phyloP scores from a whole-genome alignment of 2,329 filamentous ascomycete species.

The Hirsutella rhossiliensis region DNA sequence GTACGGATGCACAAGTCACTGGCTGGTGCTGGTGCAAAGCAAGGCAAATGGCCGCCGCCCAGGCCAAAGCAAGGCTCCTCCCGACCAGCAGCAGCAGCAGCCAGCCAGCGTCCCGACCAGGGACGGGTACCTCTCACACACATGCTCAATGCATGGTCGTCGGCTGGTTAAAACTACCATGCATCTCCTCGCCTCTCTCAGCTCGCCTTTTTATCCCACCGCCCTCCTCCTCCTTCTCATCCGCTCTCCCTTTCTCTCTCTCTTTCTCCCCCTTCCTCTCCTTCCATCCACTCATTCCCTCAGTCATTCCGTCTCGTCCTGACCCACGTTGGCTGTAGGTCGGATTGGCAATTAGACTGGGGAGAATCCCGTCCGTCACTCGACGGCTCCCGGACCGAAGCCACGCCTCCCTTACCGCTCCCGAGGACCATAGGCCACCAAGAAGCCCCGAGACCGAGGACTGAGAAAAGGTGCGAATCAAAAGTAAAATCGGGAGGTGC shows the following conservation, averaged over 20 bases:
- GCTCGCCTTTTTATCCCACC: conserved; percentile 32
- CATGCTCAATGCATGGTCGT: background rate
- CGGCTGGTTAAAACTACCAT: conserved; percentile 21
- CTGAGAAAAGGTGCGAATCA: conserved; percentile 8
- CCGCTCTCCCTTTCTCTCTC: conserved; percentile 24
- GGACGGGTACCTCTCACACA: conserved; percentile 1
- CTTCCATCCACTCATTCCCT: conserved; percentile 39
- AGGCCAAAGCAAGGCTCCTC: background rate
- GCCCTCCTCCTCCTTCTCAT: conserved; percentile 19
- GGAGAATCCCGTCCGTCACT: conserved; percentile 17
- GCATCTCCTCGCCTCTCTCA: conserved; percentile 38
- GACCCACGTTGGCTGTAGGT: conserved; percentile 23
- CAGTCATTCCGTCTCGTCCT: conserved; percentile 37
- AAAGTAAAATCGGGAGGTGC: conserved; percentile 21
- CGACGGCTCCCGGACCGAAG: conserved; percentile 8
- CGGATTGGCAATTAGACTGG: conserved; percentile 18
- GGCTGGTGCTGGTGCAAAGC: conserved; percentile 4
- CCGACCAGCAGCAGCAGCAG: background rate
- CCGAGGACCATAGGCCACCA: conserved; percentile 13
- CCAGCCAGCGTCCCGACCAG: background rate
- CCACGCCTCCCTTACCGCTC: conserved; percentile 6
- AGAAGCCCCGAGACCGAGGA: conserved; percentile 13
- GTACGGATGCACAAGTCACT: conserved; percentile 9
- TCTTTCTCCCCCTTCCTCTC: conserved; percentile 23
- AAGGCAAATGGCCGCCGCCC: conserved; percentile 2